Base-by-base conservation (phyloP, 805 yeast species). In the Ogataea chonburiensis region DNA sequence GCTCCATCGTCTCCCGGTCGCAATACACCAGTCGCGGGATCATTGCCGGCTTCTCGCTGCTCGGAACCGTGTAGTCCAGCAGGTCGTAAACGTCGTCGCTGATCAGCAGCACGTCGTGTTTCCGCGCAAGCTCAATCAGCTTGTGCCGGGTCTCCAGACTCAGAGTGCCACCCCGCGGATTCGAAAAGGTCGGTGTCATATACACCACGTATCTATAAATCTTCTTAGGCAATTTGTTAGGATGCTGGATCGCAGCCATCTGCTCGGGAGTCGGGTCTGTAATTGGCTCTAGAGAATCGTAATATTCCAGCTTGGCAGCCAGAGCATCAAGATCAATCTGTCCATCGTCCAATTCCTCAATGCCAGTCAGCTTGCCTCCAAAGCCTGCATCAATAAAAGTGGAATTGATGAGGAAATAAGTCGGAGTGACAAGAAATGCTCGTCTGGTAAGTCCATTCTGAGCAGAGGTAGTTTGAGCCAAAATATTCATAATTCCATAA, bases 11-110 rank as follows among this genome's bases (percentile, higher is more conserved):
- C n/a, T 66, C 71, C 40, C 82, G 66, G 53, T 86, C 95, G 17
- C 86, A 46, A 41, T 77, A 74, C 21, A 74, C 77, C 23, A 86
- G 46, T 44, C 88, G 63, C 2, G 42, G 43, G 9, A 35, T 31
- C 17, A 34, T 24, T 5, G 14, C 24, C 1, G 48, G 49, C 2
- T 20, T 33, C 13, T 43, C 39, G 1, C 26, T 12, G 20, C 32
- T 28, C 6, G 42, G 40, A 21, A 49, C 58, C 1, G 61, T 52
- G 55, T 79, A 86, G 38, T 74, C 70, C 43, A 86, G 66, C 34
- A 80, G 61, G 49, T 86, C 95, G 56, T 86, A 86, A 2, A 86
- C 95, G 52, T 86, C 95, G 58, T 86, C 96, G 19, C 82, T 67
- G 20, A 86, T 68, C 19, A 86, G 64, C 42, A 86, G 64, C 65